Base-by-base conservation (phyloP, 208 protist species). In the Leptomonas seymouri region DNA sequence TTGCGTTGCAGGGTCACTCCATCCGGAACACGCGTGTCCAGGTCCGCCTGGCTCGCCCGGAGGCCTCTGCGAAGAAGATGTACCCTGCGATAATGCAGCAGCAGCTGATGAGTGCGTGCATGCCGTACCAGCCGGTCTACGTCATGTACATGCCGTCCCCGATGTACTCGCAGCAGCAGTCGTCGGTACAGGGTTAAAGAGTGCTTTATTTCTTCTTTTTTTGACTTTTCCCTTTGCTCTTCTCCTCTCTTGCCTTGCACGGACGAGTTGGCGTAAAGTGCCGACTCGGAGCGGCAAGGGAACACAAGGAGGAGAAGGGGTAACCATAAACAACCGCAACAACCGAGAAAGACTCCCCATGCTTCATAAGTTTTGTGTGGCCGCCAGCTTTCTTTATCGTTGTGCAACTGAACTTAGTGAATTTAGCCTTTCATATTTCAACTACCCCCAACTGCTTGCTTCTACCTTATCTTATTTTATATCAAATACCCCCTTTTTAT, bases 1-100 rank as follows among this genome's bases (percentile, higher is more conserved):
- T 87, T 48, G 91, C 80, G 23, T 79, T 96, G 34, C 77, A 90
- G 54, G 82, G 91, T 15, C 76, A 84, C 71, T 65, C 76, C 1
- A 74, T 96, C 39, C 74, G 69, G 41, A 77, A 78, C 57, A 91
- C 83, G n/a, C 75, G 82, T 27, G 88, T 96, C 20, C 91, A 96
- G 74, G 91, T 96, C 27, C 87, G 91, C 39, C 78, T 93, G 53
- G 87, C 90, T 42, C 81, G 85, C 31, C 87, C 87, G 11, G 87
- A 90, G 63, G 86, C 86, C 6, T 93, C 85, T 21, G 73, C 80
- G 30, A 94, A 94, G 76, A 89, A 87, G 75, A 72, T 89, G 27
- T 80, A 82, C 53, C 85, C 88, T 15, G 80, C 89, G 44, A 67
- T 90, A 58, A 76, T 77, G 55, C 81, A 90, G 60, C 88, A 89